Base-by-base conservation (phyloP, 2,329 filamentous ascomycete species). In the Penicillium sp. region DNA sequence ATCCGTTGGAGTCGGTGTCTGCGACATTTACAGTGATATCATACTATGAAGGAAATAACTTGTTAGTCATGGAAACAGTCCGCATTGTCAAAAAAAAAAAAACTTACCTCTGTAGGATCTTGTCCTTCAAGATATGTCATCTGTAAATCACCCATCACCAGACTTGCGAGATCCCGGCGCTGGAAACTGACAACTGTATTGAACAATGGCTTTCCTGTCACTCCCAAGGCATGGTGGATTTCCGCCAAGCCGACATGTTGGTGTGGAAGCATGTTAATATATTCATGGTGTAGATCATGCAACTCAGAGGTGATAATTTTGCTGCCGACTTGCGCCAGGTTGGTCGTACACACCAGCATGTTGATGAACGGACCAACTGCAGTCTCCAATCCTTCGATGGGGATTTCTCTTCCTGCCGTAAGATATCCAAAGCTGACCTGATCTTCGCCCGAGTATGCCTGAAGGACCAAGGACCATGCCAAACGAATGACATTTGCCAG, bases 401-500 rank as follows among this genome's bases (percentile, higher is more conserved):
- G 64, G 13, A 71, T 63, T 34, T 76, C 71, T 4, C 76, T 68
- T 0, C 76, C 75, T 32, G 70, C 70, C 11, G 73, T 65, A 3
- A 73, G 74, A 50, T 73, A 73, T 9, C 72, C 75, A 63, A 76
- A 79, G 7, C 72, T 55, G 3, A 75, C 69, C 4, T 32, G 27
- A 45, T 74, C 67, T 29, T 75, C 65, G 3, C 65, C 68, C 2
- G 72, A 71, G 46, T 74, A 75, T 3, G 61, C 62, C 3, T 67
- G 64, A 1, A 76, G 56, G 1, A 76, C 61, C 16, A 77, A 42
- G 2, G 66, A 70, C 74, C 74, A 77, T 11, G 74, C 74, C 5
- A 71, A 67, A 4, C 70, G 68, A 36, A 76, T 67, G 38, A 75
- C 60, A 2, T 69, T 73, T 8, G 72, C 44, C 3, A 65, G 29